phyloP scores from a whole-genome alignment of 345 rosid species.

The Gossypium australe region DNA sequence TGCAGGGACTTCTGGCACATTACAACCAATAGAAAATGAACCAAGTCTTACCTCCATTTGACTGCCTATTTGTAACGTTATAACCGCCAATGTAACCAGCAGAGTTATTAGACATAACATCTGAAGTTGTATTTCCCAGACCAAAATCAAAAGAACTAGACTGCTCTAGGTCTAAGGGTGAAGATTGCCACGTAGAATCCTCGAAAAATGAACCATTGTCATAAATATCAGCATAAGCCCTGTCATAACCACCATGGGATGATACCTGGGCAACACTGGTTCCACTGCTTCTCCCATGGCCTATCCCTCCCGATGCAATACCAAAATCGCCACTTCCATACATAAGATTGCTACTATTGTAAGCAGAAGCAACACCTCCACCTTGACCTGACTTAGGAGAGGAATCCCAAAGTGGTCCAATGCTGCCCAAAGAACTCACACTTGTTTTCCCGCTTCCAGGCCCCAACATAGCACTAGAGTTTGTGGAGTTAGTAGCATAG shows the following conservation, averaged over 20 bases:
- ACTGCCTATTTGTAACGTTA: constrained; percentile 48
- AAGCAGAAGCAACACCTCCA: constrained; percentile 27
- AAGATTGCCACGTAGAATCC: constrained; percentile 46
- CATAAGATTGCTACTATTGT: constrained; percentile 26
- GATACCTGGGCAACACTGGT: not conserved
- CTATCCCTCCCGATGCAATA: constrained; percentile 32
- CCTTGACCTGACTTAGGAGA: constrained; percentile 31
- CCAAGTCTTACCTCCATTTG: constrained; percentile 47
- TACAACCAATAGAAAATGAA: not conserved
- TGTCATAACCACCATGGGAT: constrained; percentile 22
- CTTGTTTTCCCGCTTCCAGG: constrained; percentile 50
- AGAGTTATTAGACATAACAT: constrained; percentile 38
- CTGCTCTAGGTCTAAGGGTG: constrained; percentile 33
- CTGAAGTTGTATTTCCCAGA: constrained; percentile 43
- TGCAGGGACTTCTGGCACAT: no score
- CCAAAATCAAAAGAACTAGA: constrained; percentile 48
- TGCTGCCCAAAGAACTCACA: constrained; percentile 43
- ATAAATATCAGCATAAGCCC: constrained; percentile 8
- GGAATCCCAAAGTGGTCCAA: constrained; percentile 60
- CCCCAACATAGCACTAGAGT: constrained; percentile 29
- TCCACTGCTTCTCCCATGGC: constrained; percentile 39
- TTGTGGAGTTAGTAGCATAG: constrained; percentile 43
- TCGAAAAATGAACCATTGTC: constrained; percentile 34
- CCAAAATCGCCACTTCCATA: constrained; percentile 33
- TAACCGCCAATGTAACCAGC: constrained; percentile 50